Base-by-base conservation (phyloP, 2,329 filamentous ascomycete species). In the Colletotrichum sp. region DNA sequence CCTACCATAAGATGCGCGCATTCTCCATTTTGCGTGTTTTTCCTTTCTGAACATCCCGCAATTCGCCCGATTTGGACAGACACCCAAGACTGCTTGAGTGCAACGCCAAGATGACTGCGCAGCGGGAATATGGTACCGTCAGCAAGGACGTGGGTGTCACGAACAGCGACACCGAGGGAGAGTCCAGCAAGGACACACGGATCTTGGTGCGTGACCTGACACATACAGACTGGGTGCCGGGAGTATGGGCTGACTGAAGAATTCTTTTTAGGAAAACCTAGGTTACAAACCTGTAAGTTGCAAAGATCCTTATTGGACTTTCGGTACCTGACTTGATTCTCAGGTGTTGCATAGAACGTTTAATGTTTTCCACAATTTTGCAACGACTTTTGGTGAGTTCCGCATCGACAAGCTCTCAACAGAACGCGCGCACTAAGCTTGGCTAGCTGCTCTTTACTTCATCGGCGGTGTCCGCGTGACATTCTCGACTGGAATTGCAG, bases 401-500 rank as follows among this genome's bases (percentile, higher is more conserved):
- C 44, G n/a, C 44, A 52, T 4, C 44, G 64, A 16, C 68, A 29
- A 29, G 27, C 62, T 61, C 30, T 65, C 32, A 32, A 62, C 27
- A n/a, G 59, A 62, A 62, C 7, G 1, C 19, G 34, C 27, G 61
- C 68, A 32, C 77, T 80, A 34, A 82, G 64, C 39, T 8, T 3
- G 7, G 27, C 15, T 61, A 92, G 90, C 91, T 77, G 91, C 91
- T 2, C 84, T 92, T 3, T 92, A 92, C 82, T 92, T 92, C 73
- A 87, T 92, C 61, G 91, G 91, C 34, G 91, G 89, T 75, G 89
- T 92, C 52, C 88, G 90, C 55, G 89, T 91, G 3, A 92, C 90
- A 0, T 92, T 91, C 80, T 91, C 89, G n/a, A 92, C 90, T 13
- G 91, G 91, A 77, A 91, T 92, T 49, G 90, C 89, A 30, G 90